phyloP scores from a whole-genome alignment of 176 grass and related monocot species.

The Pontederia crassipes region DNA sequence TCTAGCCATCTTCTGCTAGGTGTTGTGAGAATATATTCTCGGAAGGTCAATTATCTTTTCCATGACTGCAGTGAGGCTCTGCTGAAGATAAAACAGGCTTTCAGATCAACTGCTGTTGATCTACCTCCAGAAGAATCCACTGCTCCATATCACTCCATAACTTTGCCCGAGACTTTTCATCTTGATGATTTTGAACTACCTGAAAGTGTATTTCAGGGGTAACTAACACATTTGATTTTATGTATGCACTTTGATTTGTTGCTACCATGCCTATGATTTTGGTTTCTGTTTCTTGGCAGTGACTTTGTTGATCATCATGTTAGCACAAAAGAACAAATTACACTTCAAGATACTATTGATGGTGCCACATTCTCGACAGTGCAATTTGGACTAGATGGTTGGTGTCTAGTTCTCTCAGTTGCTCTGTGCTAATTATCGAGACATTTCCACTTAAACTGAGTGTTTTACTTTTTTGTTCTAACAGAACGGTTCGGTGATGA shows the following conservation, averaged over 20 bases:
- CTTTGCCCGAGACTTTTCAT: constrained; percentile 98
- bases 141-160: constrained; percentile 99
- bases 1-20: constrained; percentile 97
- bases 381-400: constrained; percentile 96
- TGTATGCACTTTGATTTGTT: neutral
- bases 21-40: constrained; percentile 97
- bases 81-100: constrained; percentile 98
- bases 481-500: constrained; percentile 99
- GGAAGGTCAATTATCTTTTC: constrained; percentile 99
- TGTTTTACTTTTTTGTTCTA: constrained; percentile 20
- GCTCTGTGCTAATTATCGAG: neutral
- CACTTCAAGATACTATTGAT: constrained; percentile 91
- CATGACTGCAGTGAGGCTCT: constrained; percentile 98
- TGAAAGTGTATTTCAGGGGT: constrained; percentile 85
- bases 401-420: constrained; percentile 32
- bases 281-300: constrained; percentile 24
- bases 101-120: constrained; percentile 87
- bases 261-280: constrained; percentile 12
- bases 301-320: constrained; percentile 82
- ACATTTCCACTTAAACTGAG: constrained; percentile 20
- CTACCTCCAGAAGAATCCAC: constrained; percentile 97
- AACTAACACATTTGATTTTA: constrained; percentile 5
- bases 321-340: constrained; percentile 98
- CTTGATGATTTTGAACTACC: constrained; percentile 99
- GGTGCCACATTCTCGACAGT: constrained; percentile 65